Percentiles rank a stretch among this genome's conserved stretches.
Conservation (phyloP, 2,329 filamentous ascomycete genomes). For the Neodidymelliopsis sp. region DNA sequence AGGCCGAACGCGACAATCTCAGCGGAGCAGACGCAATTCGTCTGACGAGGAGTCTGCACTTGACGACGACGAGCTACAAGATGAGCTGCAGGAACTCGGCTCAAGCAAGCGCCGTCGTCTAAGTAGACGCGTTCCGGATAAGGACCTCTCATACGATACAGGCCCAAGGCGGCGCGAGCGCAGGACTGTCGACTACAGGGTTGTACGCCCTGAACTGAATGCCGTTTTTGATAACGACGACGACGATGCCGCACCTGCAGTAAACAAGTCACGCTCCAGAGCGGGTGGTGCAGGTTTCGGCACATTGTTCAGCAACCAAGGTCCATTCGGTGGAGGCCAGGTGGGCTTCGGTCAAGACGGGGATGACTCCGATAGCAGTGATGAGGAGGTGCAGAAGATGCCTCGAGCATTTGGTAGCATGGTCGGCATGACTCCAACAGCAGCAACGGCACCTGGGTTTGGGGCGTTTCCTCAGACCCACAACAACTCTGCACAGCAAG, state of each 20-base stretch:
- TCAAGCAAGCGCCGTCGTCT: slow-evolving; percentile 55
- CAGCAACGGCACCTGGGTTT: slow-evolving; percentile 58
- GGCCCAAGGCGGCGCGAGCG: slow-evolving; percentile 70
- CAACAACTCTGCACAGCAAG: slow-evolving; percentile 63
- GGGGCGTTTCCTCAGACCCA: slow-evolving; percentile 64
- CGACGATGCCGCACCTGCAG: slow-evolving; percentile 73
- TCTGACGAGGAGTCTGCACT: slow-evolving; percentile 58
- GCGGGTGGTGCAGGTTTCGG: slow-evolving; percentile 68
- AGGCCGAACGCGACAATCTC: slow-evolving; percentile 53
- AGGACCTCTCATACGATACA: slow-evolving; percentile 60
- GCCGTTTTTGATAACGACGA: slow-evolving; percentile 79
- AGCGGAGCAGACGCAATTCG: slow-evolving; percentile 56
- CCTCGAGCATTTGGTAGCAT: slow-evolving; percentile 63
- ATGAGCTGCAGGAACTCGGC: slow-evolving; percentile 66
- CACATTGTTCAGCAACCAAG: slow-evolving; percentile 85
- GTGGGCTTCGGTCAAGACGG: slow-evolving; percentile 78
- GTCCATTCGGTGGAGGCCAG: slow-evolving; percentile 89
- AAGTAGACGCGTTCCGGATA: slow-evolving; percentile 46
- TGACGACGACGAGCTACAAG: slow-evolving; percentile 58
- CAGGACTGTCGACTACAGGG: slow-evolving; percentile 79
- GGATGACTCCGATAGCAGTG: slow-evolving; percentile 93
- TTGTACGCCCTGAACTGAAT: slow-evolving; percentile 76
- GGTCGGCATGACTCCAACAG: slow-evolving; percentile 69
- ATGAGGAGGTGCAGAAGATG: slow-evolving; percentile 81
- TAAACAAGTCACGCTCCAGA: slow-evolving; percentile 70